Evolutionary conservation across 208 protist species (phyloP).

Genomic region (Sergeia podlipaevii): DNA sequence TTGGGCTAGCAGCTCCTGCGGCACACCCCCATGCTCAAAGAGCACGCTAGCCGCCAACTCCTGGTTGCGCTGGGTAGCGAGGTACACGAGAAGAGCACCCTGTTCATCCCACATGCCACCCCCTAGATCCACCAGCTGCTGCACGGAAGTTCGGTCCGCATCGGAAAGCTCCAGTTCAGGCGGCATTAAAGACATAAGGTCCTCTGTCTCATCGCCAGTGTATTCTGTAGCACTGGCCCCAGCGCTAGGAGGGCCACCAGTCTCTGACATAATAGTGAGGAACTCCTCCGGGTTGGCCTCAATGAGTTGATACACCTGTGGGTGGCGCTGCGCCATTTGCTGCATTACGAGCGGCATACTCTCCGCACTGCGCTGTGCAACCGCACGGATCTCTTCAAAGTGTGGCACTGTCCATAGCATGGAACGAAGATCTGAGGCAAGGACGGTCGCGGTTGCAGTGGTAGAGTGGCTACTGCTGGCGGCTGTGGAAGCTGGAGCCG

Average conservation of each 20-base stretch:
- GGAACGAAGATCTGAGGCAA: conserved; percentile 28
- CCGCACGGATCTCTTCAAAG: conserved; percentile 63
- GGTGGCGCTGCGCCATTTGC: conserved; percentile 68
- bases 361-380: conserved; percentile 57
- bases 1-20: conserved; percentile 32
- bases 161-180: conserved; percentile 29
- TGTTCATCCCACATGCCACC: conserved; percentile 75
- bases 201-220: background rate
- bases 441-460: background rate
- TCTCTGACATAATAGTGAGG: conserved; percentile 57
- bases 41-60: conserved; percentile 79
- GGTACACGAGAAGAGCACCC: conserved; percentile 68
- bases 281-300: conserved; percentile 67
- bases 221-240: background rate
- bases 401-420: conserved; percentile 62
- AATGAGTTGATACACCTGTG: conserved; percentile 56
- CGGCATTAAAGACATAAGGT: conserved; percentile 19
- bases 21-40: conserved; percentile 64
- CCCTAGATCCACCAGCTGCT: conserved; percentile 70
- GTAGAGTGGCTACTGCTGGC: background rate
- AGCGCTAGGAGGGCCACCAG: conserved; percentile 11
- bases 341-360: conserved; percentile 53
- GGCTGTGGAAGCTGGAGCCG: background rate
- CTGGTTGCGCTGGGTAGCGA: conserved; percentile 58
- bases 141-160: conserved; percentile 41